These are phyloP conservation scores for Populus davidiana DNA, from an alignment of 345 rosid species.

Conservation along the genomic window DNA sequence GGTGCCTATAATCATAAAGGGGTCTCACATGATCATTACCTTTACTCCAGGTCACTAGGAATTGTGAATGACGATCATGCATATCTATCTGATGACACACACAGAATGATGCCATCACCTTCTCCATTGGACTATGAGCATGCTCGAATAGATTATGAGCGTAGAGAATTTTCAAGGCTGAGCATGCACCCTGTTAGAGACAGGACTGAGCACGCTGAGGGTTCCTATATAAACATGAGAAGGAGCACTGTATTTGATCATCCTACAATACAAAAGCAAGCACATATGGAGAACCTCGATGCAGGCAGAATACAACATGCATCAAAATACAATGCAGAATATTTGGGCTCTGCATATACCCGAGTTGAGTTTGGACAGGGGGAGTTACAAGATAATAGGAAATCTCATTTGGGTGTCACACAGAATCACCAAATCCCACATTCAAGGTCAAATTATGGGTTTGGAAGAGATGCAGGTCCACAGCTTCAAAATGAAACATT, in stretches of 20 bases:
- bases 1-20: conserved; percentile 28
- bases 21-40: conserved; percentile 33
- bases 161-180: conserved; percentile 34
- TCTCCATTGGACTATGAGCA: conserved; percentile 34
- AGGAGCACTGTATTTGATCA: conserved; percentile 28
- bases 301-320: conserved; percentile 29
- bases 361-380: conserved; percentile 33
- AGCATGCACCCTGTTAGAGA: conserved; percentile 31
- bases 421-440: conserved; percentile 30
- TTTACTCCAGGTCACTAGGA: conserved; percentile 30
- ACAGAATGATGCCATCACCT: conserved; percentile 28
- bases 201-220: conserved; percentile 31
- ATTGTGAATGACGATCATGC: conserved; percentile 27
- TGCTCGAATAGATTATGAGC: conserved; percentile 27
- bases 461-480: conserved; percentile 40
- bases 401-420: conserved; percentile 23
- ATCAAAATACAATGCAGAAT: conserved; percentile 32
- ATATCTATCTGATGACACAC: conserved; percentile 31
- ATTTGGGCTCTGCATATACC: conserved; percentile 28
- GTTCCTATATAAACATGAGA: conserved; percentile 34
- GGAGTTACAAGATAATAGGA: conserved; percentile 26
- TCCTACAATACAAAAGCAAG: conserved; percentile 27
- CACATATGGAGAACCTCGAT: conserved; percentile 28
- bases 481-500: conserved; percentile 32
- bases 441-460: conserved; percentile 39